Percentiles rank a stretch among this genome's conserved stretches.
Evolutionary conservation across 176 grass and related monocot genomes (phyloP).

Genomic region (Triticum monococcum): DNA sequence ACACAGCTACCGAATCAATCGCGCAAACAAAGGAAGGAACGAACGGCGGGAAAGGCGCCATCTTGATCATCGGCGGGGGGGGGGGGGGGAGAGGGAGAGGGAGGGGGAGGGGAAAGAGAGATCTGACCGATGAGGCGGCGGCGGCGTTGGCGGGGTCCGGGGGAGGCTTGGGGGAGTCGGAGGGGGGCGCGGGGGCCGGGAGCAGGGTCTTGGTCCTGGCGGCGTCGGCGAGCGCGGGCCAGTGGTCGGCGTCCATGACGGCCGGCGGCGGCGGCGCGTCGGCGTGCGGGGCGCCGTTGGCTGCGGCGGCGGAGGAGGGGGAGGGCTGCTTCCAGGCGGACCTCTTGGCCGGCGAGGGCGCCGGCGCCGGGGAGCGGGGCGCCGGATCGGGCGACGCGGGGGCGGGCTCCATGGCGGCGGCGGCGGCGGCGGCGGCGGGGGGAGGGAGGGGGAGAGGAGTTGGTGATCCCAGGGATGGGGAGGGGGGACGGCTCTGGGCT

Average conservation of each 20-base stretch:
- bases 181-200: not conserved
- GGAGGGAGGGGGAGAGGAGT: not conserved
- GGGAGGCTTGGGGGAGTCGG: constrained; percentile 24
- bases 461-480: constrained; percentile 19
- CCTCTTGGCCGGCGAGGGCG: constrained; percentile 38
- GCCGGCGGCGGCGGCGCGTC: constrained; percentile 18
- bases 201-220: constrained; percentile 38
- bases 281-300: constrained; percentile 39
- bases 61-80: not conserved
- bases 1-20: not conserved
- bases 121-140: constrained; percentile 43
- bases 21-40: not conserved
- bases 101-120: not conserved
- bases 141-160: not conserved
- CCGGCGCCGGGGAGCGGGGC: constrained; percentile 17
- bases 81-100: not conserved
- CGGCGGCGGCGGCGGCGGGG: not conserved
- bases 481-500: not conserved
- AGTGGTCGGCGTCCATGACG: constrained; percentile 53
- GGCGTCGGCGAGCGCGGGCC: constrained; percentile 68
- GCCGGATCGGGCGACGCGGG: constrained; percentile 13
- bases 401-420: constrained; percentile 25
- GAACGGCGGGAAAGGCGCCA: not conserved
- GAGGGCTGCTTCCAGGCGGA: constrained; percentile 57
- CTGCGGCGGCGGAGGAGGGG: not conserved